Evolutionary conservation across 345 rosid species (phyloP), one percentile per base, ranked within the genome.

Genomic region (Durio zibethinus): DNA sequence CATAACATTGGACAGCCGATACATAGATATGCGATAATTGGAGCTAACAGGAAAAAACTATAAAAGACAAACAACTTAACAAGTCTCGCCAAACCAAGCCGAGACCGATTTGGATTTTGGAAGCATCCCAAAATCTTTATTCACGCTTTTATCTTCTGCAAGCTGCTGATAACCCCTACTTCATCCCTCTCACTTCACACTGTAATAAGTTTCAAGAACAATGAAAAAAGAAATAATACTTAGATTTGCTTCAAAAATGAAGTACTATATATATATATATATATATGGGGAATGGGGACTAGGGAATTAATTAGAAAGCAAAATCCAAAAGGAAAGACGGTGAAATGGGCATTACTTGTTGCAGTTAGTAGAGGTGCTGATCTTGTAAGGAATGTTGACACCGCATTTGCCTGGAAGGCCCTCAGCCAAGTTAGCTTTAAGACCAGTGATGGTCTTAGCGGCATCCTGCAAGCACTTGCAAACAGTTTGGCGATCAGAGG

Each of bases 341-440:
- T 27, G 1, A 23, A 25, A 10, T 3, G 20, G 7, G 16, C 2
- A 0, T 73, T 50, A 87, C 88, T 8, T 75, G 67, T n/a, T 21
- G 84, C 90, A 88, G 84, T 86, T 21, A 31, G 81, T 79, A 77
- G 25, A 27, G 60, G 81, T 74, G 85, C 89, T 84, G 73, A 87
- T 77, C 78, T 75, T 65, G 85, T 87, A 87, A 21, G 87, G 86
- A 27, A 86, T 73, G 57, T 3, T 75, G 77, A 85, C 79, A 1
- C 85, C 83, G 21, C 90, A 88, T 62, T 66, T 66, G 25, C 79
- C 52, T 0, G 90, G 87, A 63, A 84, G 84, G 21, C 50, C 43
- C n/a, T 79, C 52, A 18, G 78, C 89, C 25, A 54, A n/a, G 43
- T 45, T 4, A 14, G 18, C 7, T 63, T 79, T 79, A 53, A 88